phyloP scores from a whole-genome alignment of 176 grass and related monocot genomes.

The Chloris gayana region DNA sequence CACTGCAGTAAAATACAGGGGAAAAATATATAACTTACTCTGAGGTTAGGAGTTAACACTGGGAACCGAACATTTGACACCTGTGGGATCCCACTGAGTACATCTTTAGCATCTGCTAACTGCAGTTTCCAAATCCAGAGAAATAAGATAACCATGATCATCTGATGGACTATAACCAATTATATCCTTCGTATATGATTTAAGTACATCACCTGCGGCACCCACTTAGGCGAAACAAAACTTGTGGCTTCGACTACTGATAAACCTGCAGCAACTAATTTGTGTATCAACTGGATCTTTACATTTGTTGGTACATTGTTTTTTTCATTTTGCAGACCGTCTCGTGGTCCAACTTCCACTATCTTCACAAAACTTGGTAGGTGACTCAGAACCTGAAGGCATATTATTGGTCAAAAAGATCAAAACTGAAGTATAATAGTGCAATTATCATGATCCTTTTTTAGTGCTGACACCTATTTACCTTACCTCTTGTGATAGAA shows the following conservation, averaged over 20 bases:
- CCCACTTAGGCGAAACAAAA: slow-evolving; percentile 98
- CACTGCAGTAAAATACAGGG: background rate
- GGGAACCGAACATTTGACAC: slow-evolving; percentile 55
- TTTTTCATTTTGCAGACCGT: slow-evolving; percentile 91
- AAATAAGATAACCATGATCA: background rate
- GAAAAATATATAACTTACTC: slow-evolving; percentile 41
- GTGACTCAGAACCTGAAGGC: slow-evolving; percentile 62
- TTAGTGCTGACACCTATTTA: no score
- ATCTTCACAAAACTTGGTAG: slow-evolving; percentile 84
- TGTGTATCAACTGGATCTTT: slow-evolving; percentile 92
- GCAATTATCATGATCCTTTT: no score
- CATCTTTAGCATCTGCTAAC: slow-evolving; percentile 94
- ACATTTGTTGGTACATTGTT: slow-evolving; percentile 65
- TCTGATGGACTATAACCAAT: background rate
- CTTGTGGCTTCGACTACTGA: slow-evolving; percentile 92
- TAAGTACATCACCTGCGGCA: slow-evolving; percentile 73
- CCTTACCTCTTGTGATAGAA: no score
- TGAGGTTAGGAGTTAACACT: slow-evolving; percentile 94
- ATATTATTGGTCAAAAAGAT: slow-evolving; percentile 11
- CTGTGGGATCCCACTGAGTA: slow-evolving; percentile 60
- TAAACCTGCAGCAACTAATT: slow-evolving; percentile 68
- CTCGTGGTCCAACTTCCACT: slow-evolving; percentile 85
- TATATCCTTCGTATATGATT: background rate
- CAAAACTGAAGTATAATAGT: no score
- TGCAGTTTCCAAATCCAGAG: slow-evolving; percentile 44